Conservation (phyloP, 768 basidiomycete genomes). For the Panaeolus cyanescens region DNA sequence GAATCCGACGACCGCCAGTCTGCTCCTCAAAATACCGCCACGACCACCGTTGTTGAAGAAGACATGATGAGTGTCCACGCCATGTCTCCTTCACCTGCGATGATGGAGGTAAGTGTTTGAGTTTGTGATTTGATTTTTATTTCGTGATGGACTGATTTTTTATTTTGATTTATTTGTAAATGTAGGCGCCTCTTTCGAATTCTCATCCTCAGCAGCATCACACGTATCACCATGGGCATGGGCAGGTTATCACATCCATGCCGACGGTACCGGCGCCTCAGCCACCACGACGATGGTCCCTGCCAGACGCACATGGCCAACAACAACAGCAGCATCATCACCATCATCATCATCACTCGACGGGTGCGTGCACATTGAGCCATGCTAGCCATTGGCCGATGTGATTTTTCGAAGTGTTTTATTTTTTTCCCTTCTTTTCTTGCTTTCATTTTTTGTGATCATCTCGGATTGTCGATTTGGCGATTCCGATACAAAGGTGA, state of each 20-base stretch:
- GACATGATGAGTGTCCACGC: background rate
- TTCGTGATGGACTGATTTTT: background rate
- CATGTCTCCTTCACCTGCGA: background rate
- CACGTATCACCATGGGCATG: background rate
- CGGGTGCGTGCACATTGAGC: constrained; percentile 1
- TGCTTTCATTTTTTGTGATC: no score
- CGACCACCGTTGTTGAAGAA: background rate
- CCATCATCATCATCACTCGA: no score
- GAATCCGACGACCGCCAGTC: background rate
- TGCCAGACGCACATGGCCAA: background rate
- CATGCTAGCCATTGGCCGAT: background rate
- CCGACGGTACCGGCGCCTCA: background rate
- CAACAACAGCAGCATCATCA: background rate
- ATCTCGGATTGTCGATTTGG: no score
- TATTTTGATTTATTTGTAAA: background rate
- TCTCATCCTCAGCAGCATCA: background rate
- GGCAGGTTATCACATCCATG: constrained; percentile 2
- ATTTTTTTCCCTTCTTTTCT: no score
- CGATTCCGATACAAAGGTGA: no score
- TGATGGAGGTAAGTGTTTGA: background rate
- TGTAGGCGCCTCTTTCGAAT: background rate
- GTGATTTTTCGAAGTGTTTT: no score
- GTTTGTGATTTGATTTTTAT: background rate
- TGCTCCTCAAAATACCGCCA: background rate
- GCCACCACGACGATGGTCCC: background rate